A percentile compares a stretch with the other conserved stretches of the same genome.
These are phyloP conservation scores for Gastrolobium bilobum DNA, from an alignment of 306 rosid species.

Conservation along the genomic window DNA sequence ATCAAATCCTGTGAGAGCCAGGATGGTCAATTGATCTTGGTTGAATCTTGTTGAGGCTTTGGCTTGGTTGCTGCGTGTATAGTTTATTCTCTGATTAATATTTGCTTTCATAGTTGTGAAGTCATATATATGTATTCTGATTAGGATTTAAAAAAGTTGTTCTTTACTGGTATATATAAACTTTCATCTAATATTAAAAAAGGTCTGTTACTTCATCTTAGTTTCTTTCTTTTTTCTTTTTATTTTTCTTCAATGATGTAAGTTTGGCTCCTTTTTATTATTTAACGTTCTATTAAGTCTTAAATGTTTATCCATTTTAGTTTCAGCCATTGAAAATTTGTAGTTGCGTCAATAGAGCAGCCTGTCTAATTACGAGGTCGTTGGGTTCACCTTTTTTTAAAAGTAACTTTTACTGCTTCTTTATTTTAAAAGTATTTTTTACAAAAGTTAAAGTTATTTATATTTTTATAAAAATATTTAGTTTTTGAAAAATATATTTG, in stretches of 20 bases:
- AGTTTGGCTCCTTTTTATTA: background rate
- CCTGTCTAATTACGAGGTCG: too few relatives aligned
- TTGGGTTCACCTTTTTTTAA: too few relatives aligned
- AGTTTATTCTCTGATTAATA: conserved; percentile 44
- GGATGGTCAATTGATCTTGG: conserved; percentile 10
- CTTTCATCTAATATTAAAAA: conserved; percentile 31
- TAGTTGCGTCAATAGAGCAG: too few relatives aligned
- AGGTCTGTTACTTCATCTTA: background rate
- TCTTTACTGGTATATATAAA: conserved; percentile 46
- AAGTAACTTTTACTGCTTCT: too few relatives aligned
- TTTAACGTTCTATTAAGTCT: background rate
- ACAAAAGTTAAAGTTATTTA: too few relatives aligned
- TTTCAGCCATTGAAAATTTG: too few relatives aligned
- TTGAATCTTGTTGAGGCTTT: conserved; percentile 41
- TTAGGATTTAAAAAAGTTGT: conserved; percentile 36
- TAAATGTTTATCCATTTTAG: background rate
- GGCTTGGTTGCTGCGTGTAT: conserved; percentile 48
- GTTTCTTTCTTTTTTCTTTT: background rate
- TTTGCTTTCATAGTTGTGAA: conserved; percentile 40
- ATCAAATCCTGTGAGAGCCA: conserved; percentile 39
- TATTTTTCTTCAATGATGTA: background rate
- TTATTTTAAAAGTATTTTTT: too few relatives aligned
- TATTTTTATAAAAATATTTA: too few relatives aligned
- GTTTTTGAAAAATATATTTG: too few relatives aligned
- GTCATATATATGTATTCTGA: conserved; percentile 41